Percentiles rank a stretch among this genome's conserved stretches.
These are phyloP conservation scores for Viola pubescens DNA, from an alignment of 441 rosid genomes.

Conservation along the genomic window DNA sequence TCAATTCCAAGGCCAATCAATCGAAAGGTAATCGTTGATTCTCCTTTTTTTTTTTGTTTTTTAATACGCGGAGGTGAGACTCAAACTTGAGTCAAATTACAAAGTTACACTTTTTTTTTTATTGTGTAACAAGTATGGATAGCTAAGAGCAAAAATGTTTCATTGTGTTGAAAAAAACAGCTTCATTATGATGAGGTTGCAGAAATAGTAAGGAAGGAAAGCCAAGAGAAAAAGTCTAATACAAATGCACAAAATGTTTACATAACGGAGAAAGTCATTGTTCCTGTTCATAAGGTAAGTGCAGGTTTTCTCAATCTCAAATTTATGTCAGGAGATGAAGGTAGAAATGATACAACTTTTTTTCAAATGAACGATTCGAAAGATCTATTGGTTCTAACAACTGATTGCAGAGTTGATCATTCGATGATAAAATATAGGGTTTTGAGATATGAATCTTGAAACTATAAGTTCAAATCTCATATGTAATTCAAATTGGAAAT, in stretches of 20 bases:
- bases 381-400: too few species aligned
- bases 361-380: too few species aligned
- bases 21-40: conserved; percentile 33
- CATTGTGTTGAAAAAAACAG: conserved; percentile 18
- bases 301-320: background rate
- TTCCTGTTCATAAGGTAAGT: conserved; percentile 15
- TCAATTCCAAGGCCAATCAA: conserved; percentile 23
- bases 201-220: conserved; percentile 9
- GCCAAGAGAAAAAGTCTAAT: conserved; percentile 9
- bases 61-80: background rate
- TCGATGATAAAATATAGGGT: too few species aligned
- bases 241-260: background rate
- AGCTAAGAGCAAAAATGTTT: background rate
- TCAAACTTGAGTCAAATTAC: background rate
- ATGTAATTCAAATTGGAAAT: too few species aligned
- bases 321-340: too few species aligned
- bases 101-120: background rate
- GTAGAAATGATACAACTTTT: too few species aligned
- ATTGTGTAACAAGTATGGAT: background rate
- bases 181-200: conserved; percentile 23
- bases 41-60: background rate
- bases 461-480: too few species aligned
- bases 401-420: too few species aligned
- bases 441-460: too few species aligned
- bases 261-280: conserved; percentile 7